Evolutionary conservation across 2,329 filamentous ascomycete genomes (phyloP), one percentile per base, ranked within the genome.

Genomic region (Colletotrichum camelliae): DNA sequence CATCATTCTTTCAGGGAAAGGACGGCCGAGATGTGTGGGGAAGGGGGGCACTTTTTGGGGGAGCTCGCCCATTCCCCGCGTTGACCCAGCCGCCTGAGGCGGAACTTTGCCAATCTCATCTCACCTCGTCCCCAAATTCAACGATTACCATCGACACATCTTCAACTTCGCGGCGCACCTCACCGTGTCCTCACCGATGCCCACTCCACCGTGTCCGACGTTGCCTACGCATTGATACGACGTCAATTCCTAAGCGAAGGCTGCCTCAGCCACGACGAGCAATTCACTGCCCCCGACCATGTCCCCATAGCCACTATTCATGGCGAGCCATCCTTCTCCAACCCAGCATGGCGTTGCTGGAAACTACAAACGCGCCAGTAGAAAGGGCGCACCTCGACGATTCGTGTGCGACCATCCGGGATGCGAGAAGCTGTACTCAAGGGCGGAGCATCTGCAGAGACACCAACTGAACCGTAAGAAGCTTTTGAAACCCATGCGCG

Each of bases 371-470:
- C 87, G 88, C 77, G 88, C 88, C 55, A 90, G 88, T 75, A 85
- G 88, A 33, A 89, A 88, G 75, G 87, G 87, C 37, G 88, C 88
- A 3, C 85, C 87, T 12, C 85, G 87, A 29, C 85, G 86, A 71
- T 94, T 93, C 79, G 84, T 87, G 74, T 96, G 94, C 84, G 90
- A 91, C 24, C 91, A 93, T 82, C 90, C 92, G 61, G 92, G 91
- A 48, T 97, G 94, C 83, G 93, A 93, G 78, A 96, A 96, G 88
- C 90, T 93, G 74, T 96, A 96, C 83, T 95, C 94, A 70, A 89
- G 94, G 76, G 94, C 94, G 10, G 94, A 96, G 83, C 94, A 96
- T 85, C 88, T 96, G 72, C 95, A 96, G 84, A 88, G 94, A 66
- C 94, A 96, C 84, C 94, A 96, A 85, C 83, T 96, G 81, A 96